Base-by-base conservation (phyloP, 345 rosid genomes). In the Citrus mangshanensis region DNA sequence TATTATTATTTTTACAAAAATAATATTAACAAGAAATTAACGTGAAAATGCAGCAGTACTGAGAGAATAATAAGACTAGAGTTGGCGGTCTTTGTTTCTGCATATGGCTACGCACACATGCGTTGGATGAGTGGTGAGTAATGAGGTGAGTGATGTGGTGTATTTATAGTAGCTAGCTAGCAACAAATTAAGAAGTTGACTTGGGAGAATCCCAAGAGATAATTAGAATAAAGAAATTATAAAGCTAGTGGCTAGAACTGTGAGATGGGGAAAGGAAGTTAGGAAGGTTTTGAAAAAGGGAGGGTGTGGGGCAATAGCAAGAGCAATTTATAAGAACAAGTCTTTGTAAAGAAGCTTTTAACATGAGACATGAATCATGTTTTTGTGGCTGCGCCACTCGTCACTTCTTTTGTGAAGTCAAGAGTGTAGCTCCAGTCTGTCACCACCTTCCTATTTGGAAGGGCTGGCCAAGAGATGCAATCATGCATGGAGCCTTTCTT, bases 131-230 rank as follows among this genome's bases (percentile, higher is more conserved):
- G 49, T 34, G 58, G 25, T 27, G 16, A 72, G 27, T 13, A 13
- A 4, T 54, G 67, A 51, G 73, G 7, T 35, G 13, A 60, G 59
- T 76, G 70, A 54, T 80, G 8, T n/a, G 78, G 76, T 81, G 74
- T 81, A 86, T 86, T 84, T 88, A 87, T 86, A 91, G 75, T 59
- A 65, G 13, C 37, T 49, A 35, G 51, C 51, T 7, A 73, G 28
- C 32, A 65, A n/a, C 14, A 21, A 63, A 54, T 18, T 18, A 54
- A 68, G 40, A 51, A 65, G 86, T 82, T 86, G 89, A 88, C 89
- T 82, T 81, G 22, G 70, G 70, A 22, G 84, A 81, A 81, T 80
- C 81, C 80, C 79, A 61, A 38, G 22, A 60, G 35, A 37, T 1
- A 19, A 68, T 37, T 38, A 60, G 25, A 40, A 62, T 14, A 28